A percentile compares a stretch with the other conserved stretches of the same genome.
Conservation (phyloP, 805 yeast genomes). For the Candida multigemmis region DNA sequence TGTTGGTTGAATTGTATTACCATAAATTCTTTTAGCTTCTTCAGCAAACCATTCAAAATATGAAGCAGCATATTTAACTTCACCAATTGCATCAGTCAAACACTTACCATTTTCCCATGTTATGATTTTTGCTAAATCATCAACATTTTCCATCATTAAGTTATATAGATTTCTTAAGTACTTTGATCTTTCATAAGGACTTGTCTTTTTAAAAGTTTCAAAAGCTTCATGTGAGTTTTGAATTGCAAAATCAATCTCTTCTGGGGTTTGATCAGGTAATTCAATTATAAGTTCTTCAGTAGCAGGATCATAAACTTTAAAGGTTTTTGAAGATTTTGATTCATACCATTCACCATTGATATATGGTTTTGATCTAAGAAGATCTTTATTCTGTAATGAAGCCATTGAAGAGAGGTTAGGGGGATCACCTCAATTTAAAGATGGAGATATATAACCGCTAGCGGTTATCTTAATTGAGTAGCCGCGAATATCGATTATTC, state of each 20-base stretch:
- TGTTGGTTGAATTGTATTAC: slow-evolving; percentile 48
- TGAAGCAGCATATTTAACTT: slow-evolving; percentile 48
- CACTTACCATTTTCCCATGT: slow-evolving; percentile 59
- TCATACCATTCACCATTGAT: slow-evolving; percentile 31
- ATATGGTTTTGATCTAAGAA: slow-evolving; percentile 21
- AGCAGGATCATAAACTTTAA: slow-evolving; percentile 31
- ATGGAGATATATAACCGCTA: no score
- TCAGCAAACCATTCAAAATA: slow-evolving; percentile 40
- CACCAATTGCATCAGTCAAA: slow-evolving; percentile 44
- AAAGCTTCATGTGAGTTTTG: slow-evolving; percentile 39
- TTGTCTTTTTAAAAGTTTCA: slow-evolving; percentile 34
- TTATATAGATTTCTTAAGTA: slow-evolving; percentile 42
- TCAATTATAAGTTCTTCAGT: slow-evolving; percentile 25
- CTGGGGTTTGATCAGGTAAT: slow-evolving; percentile 36
- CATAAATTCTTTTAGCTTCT: slow-evolving; percentile 49
- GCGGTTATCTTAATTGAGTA: no score
- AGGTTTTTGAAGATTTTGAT: slow-evolving; percentile 27
- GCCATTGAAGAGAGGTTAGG: no score
- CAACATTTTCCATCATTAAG: slow-evolving; percentile 45
- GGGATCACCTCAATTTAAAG: no score
- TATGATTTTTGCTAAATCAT: slow-evolving; percentile 47
- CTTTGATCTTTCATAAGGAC: slow-evolving; percentile 40
- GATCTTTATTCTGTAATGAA: slow-evolving; percentile 22
- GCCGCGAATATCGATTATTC: no score
- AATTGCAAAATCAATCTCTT: slow-evolving; percentile 37